These are phyloP conservation scores for Chlorella variabilis DNA, from an alignment of 163 green algal species.

Conservation along the genomic window DNA sequence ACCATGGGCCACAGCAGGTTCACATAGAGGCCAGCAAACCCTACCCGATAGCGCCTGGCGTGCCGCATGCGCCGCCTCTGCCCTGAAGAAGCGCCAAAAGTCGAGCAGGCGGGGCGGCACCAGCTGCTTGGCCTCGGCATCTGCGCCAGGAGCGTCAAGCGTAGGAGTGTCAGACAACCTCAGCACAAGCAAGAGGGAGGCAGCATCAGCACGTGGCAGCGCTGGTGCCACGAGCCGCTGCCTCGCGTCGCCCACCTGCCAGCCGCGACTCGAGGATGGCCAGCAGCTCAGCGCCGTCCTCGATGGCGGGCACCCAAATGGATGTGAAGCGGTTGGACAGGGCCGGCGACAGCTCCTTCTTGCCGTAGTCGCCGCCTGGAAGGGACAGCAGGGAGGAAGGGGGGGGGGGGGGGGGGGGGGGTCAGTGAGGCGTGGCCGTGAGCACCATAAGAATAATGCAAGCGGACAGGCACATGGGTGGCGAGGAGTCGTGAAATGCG, in stretches of 20 bases:
- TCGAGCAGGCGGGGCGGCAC: constrained; percentile 69
- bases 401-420: neutral
- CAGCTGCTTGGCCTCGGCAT: constrained; percentile 29
- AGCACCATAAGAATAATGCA: too few species aligned
- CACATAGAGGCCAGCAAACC: too few species aligned
- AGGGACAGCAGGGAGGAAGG: neutral
- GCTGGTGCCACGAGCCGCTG: too few species aligned
- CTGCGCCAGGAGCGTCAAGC: neutral
- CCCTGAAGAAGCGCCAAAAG: constrained; percentile 87
- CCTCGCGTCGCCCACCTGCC: constrained; percentile 3
- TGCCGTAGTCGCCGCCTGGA: constrained; percentile 96
- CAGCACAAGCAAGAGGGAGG: neutral
- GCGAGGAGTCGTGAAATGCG: too few species aligned
- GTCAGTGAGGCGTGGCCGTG: too few species aligned
- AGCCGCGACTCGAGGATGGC: constrained; percentile 74
- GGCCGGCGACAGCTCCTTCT: constrained; percentile 98
- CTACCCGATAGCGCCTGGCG: constrained; percentile 66
- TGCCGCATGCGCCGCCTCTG: constrained; percentile 37
- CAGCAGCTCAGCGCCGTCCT: constrained; percentile 80
- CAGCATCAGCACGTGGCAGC: neutral
- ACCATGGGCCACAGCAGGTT: too few species aligned
- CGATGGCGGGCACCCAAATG: constrained; percentile 93
- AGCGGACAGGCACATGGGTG: too few species aligned
- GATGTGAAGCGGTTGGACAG: constrained; percentile 94
- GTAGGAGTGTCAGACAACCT: too few species aligned